Conservation (phyloP, 2,329 filamentous ascomycete genomes). For the Zasmidium angulare region DNA sequence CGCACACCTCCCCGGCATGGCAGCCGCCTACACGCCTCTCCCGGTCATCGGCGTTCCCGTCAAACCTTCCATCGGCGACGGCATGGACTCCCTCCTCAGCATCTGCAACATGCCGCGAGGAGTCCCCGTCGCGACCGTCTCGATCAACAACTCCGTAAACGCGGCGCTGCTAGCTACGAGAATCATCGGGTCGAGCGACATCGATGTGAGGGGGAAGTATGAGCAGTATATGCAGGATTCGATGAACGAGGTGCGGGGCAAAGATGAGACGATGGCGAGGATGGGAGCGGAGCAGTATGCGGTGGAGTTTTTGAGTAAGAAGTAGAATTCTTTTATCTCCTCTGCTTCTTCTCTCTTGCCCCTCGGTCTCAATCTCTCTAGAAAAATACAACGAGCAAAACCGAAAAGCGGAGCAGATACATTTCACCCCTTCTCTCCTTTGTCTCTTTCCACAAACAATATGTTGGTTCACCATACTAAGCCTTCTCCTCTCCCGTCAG, state of each 20-base stretch:
- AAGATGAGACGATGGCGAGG: constrained; percentile 59
- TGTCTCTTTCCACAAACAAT: background rate
- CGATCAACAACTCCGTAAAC: constrained; percentile 49
- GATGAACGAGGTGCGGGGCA: constrained; percentile 62
- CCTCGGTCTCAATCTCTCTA: too few relatives aligned
- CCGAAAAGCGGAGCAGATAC: background rate
- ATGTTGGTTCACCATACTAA: background rate
- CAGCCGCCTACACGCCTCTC: constrained; percentile 49
- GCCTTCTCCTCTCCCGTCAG: background rate
- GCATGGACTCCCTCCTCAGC: constrained; percentile 51
- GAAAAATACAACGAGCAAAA: too few relatives aligned
- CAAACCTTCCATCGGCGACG: constrained; percentile 51
- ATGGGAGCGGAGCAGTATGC: constrained; percentile 44
- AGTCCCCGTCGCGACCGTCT: constrained; percentile 42
- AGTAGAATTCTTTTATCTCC: constrained; percentile 12
- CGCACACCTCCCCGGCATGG: constrained; percentile 54
- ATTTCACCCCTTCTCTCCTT: background rate
- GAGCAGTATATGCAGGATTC: constrained; percentile 62
- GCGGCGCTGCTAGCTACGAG: constrained; percentile 49
- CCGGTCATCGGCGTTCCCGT: constrained; percentile 54
- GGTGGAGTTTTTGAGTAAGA: constrained; percentile 29
- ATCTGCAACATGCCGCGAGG: constrained; percentile 55
- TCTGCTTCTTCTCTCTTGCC: background rate
- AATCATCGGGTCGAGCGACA: constrained; percentile 46
- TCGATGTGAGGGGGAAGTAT: constrained; percentile 58